Percentiles rank a stretch among this genome's conserved stretches.
Conservation (phyloP, 2,329 filamentous ascomycete species). For the Thyridium curvatum region DNA sequence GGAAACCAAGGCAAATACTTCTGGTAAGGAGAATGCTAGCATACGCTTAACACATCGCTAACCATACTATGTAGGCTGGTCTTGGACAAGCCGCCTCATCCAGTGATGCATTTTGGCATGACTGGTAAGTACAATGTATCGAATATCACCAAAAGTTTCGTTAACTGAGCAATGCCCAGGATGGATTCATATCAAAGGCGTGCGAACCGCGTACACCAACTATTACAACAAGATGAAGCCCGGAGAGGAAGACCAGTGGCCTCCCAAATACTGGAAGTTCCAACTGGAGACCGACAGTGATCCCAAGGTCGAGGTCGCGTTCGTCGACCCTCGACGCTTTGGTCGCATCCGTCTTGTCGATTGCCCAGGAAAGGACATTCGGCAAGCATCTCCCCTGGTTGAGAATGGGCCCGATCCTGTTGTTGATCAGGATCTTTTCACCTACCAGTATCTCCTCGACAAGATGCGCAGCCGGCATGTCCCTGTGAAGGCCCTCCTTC, state of each 20-base stretch:
- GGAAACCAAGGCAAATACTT: slow-evolving; percentile 97
- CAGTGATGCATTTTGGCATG: slow-evolving; percentile 83
- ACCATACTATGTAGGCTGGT: slow-evolving; percentile 20
- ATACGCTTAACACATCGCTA: not conserved
- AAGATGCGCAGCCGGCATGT: slow-evolving; percentile 73
- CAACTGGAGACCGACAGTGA: slow-evolving; percentile 57
- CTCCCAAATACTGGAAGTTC: slow-evolving; percentile 88
- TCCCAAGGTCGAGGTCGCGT: slow-evolving; percentile 59
- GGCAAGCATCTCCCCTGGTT: slow-evolving; percentile 69
- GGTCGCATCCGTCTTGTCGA: slow-evolving; percentile 76
- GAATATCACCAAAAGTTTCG: too few relatives aligned
- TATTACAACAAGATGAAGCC: slow-evolving; percentile 70
- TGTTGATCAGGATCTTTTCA: slow-evolving; percentile 70
- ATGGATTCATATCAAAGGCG: slow-evolving; percentile 82
- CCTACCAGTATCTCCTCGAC: slow-evolving; percentile 64
- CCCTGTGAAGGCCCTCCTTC: slow-evolving; percentile 79
- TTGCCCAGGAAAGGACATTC: slow-evolving; percentile 69
- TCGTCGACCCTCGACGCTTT: slow-evolving; percentile 76
- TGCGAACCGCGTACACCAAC: slow-evolving; percentile 70
- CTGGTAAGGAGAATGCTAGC: slow-evolving; percentile 45
- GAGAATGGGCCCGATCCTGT: slow-evolving; percentile 95
- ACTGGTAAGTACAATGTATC: slow-evolving; percentile 33
- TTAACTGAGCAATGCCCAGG: slow-evolving; percentile 41
- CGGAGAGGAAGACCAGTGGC: slow-evolving; percentile 63
- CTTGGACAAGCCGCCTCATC: slow-evolving; percentile 75